These are phyloP conservation scores for Aspergillus transmontanensis DNA, from an alignment of 2,329 filamentous ascomycete genomes.

Conservation along the genomic window DNA sequence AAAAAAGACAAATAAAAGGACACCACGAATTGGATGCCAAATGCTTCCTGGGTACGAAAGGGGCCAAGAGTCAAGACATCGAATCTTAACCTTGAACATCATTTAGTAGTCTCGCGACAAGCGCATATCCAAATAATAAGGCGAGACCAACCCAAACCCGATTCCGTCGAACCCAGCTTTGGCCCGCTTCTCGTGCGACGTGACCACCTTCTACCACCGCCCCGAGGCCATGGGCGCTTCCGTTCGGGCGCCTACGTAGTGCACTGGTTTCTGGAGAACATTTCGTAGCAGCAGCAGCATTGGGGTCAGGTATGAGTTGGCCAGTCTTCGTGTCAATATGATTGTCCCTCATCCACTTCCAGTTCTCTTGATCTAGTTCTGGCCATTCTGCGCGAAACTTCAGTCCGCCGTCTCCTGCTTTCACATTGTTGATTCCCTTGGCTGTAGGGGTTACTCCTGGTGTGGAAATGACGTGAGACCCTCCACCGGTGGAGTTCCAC, in stretches of 20 bases:
- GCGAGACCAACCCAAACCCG: constrained; percentile 73
- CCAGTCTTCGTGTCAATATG: constrained; percentile 79
- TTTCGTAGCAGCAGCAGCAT: constrained; percentile 50
- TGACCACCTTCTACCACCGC: constrained; percentile 77
- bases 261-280: constrained; percentile 66
- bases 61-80: neutral
- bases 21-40: neutral
- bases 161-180: constrained; percentile 79
- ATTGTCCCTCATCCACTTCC: constrained; percentile 85
- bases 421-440: constrained; percentile 77
- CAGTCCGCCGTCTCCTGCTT: constrained; percentile 86
- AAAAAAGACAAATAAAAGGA: neutral
- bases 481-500: constrained; percentile 96
- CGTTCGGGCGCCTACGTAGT: constrained; percentile 64
- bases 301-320: constrained; percentile 58
- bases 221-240: constrained; percentile 57
- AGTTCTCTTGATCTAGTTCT: constrained; percentile 85
- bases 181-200: constrained; percentile 73
- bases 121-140: constrained; percentile 77
- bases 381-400: constrained; percentile 91
- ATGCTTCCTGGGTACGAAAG: neutral
- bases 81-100: constrained; percentile 43
- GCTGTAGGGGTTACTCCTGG: constrained; percentile 55
- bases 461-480: constrained; percentile 60
- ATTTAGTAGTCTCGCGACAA: constrained; percentile 74